Conservation (phyloP, 2,329 filamentous ascomycete species). For the Microascus cirrosus region DNA sequence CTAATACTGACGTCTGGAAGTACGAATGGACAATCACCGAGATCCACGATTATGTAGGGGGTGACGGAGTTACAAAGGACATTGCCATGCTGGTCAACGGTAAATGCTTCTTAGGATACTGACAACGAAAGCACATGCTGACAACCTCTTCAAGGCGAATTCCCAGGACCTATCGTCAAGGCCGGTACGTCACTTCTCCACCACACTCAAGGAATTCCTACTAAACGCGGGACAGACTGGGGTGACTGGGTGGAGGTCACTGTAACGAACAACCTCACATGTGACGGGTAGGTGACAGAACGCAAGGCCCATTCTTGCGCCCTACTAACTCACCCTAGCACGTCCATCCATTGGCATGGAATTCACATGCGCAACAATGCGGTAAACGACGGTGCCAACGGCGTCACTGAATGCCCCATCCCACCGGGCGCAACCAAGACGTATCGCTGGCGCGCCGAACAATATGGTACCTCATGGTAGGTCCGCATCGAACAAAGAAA, state of each 20-base stretch:
- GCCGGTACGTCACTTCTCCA: slow-evolving; percentile 3
- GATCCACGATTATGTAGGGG: slow-evolving; percentile 6
- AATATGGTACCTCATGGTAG: slow-evolving; percentile 23
- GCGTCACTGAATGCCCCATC: slow-evolving; percentile 53
- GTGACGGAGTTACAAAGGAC: slow-evolving; percentile 11
- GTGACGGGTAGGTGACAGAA: slow-evolving; percentile 19
- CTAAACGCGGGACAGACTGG: slow-evolving; percentile 23
- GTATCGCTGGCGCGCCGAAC: slow-evolving; percentile 32
- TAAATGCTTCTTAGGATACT: not conserved
- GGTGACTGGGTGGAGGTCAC: slow-evolving; percentile 44
- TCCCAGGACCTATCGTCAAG: slow-evolving; percentile 8
- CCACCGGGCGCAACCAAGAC: slow-evolving; percentile 38
- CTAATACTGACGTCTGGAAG: not conserved
- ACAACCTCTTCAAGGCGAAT: slow-evolving; percentile 5
- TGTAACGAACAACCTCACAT: slow-evolving; percentile 52
- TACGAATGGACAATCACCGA: slow-evolving; percentile 10
- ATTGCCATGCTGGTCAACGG: slow-evolving; percentile 13
- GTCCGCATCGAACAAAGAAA: not conserved
- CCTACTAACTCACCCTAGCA: slow-evolving; percentile 12
- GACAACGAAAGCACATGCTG: not conserved
- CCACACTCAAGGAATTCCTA: not conserved
- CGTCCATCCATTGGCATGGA: slow-evolving; percentile 39
- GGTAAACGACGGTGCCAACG: slow-evolving; percentile 33
- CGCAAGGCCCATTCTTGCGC: not conserved
- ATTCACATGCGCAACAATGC: slow-evolving; percentile 30